Evolutionary conservation across 2,329 filamentous ascomycete species (phyloP).

Genomic region (Pseudogymnoascus sp.): DNA sequence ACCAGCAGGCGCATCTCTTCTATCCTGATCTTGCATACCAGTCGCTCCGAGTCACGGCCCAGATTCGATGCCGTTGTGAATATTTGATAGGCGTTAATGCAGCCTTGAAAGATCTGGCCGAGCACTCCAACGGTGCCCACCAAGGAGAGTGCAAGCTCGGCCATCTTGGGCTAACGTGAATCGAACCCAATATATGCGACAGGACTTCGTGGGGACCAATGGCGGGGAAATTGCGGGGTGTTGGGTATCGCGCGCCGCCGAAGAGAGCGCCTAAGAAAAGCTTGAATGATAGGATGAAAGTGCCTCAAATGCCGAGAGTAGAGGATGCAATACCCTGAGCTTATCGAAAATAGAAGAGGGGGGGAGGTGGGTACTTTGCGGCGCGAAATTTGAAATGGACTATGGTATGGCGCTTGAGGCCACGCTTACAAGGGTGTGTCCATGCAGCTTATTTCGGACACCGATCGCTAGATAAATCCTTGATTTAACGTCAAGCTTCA

Average conservation of each 20-base stretch:
- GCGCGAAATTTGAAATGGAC: constrained; percentile 1
- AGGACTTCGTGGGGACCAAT: neutral
- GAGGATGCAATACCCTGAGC: neutral
- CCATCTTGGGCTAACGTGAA: constrained; percentile 20
- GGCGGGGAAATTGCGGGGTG: constrained; percentile 6
- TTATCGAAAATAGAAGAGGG: neutral
- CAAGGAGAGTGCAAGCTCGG: constrained; percentile 35
- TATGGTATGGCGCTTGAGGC: constrained; percentile 7
- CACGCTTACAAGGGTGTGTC: neutral
- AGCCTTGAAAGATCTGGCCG: constrained; percentile 40
- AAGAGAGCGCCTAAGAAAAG: constrained; percentile 6
- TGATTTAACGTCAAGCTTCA: neutral
- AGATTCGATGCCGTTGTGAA: constrained; percentile 36
- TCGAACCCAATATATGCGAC: neutral
- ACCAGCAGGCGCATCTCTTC: constrained; percentile 41
- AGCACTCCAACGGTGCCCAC: constrained; percentile 37
- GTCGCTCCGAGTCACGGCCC: constrained; percentile 35
- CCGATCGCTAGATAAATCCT: neutral
- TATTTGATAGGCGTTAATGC: constrained; percentile 38
- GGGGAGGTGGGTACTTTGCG: neutral
- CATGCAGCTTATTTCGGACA: constrained; percentile 2
- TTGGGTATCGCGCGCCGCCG: neutral
- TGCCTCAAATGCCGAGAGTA: neutral
- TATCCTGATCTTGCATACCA: constrained; percentile 41
- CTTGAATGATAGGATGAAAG: neutral